phyloP scores from a whole-genome alignment of 1,284 basidiomycete species.

The Takashimella koratensis region DNA sequence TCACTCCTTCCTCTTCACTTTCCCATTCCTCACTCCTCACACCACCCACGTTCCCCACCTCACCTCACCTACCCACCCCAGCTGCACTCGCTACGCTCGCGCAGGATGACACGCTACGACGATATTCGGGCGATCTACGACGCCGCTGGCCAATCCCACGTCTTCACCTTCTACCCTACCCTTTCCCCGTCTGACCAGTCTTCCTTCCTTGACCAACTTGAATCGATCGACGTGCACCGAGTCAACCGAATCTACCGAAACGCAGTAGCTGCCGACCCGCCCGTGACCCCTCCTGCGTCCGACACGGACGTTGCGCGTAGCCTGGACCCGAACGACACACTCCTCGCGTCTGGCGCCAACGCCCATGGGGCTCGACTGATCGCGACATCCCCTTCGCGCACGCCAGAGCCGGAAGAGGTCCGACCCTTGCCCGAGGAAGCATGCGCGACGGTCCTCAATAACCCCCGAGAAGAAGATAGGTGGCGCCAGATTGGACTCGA shows the following conservation, averaged over 20 bases:
- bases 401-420: slow-evolving; percentile 30
- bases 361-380: slow-evolving; percentile 1
- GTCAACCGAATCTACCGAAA: slow-evolving; percentile 84
- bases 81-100: neutral
- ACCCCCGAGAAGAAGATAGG: slow-evolving; percentile 58
- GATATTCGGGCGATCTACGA: slow-evolving; percentile 57
- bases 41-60: neutral
- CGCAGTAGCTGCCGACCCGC: slow-evolving; percentile 67
- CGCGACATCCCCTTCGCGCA: slow-evolving; percentile 26
- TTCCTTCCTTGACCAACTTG: slow-evolving; percentile 68
- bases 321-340: neutral
- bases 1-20: neutral
- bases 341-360: neutral
- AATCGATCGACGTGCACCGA: slow-evolving; percentile 77
- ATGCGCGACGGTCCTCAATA: slow-evolving; percentile 61
- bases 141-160: slow-evolving; percentile 79
- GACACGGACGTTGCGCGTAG: slow-evolving; percentile 46
- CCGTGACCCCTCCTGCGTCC: slow-evolving; percentile 26
- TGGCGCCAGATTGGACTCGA: slow-evolving; percentile 74
- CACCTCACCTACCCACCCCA: neutral
- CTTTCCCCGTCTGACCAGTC: slow-evolving; percentile 65
- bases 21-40: neutral
- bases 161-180: slow-evolving; percentile 80
- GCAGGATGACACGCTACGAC: neutral
- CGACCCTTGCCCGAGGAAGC: slow-evolving; percentile 70